A percentile compares a stretch with the other conserved stretches of the same genome.
Conservation (phyloP, 768 basidiomycete genomes). For the Rhizopogon salebrosus region DNA sequence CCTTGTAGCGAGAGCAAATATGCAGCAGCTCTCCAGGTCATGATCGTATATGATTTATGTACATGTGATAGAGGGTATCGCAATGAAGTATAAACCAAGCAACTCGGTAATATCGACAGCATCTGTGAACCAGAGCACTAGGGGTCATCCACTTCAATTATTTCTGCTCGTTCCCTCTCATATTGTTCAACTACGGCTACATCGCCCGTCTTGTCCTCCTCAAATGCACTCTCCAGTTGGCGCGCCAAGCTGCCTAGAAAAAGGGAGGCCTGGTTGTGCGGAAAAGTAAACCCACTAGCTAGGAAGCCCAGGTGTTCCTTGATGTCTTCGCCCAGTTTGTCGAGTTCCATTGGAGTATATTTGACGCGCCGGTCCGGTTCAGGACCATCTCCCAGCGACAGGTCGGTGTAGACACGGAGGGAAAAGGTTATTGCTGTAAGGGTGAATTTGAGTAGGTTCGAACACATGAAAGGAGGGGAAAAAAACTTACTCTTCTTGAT, state of each 20-base stretch:
- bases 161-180: neutral
- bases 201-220: neutral
- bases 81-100: no score
- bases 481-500: constrained; percentile 26
- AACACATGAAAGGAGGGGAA: neutral
- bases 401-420: constrained; percentile 43
- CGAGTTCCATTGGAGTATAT: constrained; percentile 60
- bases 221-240: neutral
- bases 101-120: no score
- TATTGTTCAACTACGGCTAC: neutral
- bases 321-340: constrained; percentile 54
- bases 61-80: no score
- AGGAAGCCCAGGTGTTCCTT: constrained; percentile 60
- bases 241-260: constrained; percentile 36
- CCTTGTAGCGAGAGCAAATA: no score
- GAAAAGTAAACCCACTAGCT: constrained; percentile 61
- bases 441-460: constrained; percentile 5
- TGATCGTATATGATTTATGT: no score
- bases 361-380: constrained; percentile 33
- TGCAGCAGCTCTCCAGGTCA: no score
- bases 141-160: neutral
- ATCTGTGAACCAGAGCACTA: neutral
- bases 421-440: constrained; percentile 55
- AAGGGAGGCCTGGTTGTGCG: constrained; percentile 56
- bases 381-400: constrained; percentile 26